Conservation (phyloP, 805 yeast genomes). For the Candida boidinii region DNA sequence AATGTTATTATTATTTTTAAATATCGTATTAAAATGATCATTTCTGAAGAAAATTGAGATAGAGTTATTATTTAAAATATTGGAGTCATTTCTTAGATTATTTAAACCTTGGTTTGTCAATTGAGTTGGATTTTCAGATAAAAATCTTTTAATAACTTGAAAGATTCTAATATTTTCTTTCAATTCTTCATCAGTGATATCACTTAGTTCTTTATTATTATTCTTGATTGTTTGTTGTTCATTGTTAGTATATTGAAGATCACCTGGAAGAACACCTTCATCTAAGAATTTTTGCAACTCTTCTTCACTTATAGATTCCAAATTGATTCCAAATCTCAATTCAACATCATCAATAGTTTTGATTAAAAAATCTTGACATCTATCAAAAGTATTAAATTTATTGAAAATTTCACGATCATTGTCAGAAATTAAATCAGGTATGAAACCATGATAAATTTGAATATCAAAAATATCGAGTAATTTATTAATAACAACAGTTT, state of each 20-base stretch:
- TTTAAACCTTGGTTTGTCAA: conserved; percentile 61
- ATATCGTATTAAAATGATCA: conserved; percentile 77
- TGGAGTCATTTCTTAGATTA: conserved; percentile 25
- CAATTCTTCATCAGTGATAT: conserved; percentile 3
- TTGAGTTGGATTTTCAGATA: conserved; percentile 64
- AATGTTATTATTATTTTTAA: conserved; percentile 38
- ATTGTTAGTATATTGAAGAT: too few species aligned
- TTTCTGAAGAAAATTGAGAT: conserved; percentile 76
- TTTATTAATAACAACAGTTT: conserved; percentile 11
- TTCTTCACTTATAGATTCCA: conserved; percentile 3
- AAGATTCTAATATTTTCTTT: too few species aligned
- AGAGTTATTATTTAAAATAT: conserved; percentile 39
- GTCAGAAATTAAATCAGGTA: conserved; percentile 1
- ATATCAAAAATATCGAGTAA: conserved; percentile 17
- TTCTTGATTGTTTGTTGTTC: too few species aligned
- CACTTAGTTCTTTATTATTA: neutral
- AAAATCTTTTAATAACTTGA: conserved; percentile 25
- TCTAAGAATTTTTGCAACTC: too few species aligned
- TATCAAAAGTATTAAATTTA: conserved; percentile 17
- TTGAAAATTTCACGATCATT: too few species aligned
- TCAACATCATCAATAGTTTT: conserved; percentile 8
- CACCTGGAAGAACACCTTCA: neutral
- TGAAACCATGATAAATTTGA: conserved; percentile 70
- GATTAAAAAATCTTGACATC: conserved; percentile 21
- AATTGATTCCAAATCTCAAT: conserved; percentile 1